phyloP scores from a whole-genome alignment of 2,329 filamentous ascomycete species.

The Pyrenophora teres region DNA sequence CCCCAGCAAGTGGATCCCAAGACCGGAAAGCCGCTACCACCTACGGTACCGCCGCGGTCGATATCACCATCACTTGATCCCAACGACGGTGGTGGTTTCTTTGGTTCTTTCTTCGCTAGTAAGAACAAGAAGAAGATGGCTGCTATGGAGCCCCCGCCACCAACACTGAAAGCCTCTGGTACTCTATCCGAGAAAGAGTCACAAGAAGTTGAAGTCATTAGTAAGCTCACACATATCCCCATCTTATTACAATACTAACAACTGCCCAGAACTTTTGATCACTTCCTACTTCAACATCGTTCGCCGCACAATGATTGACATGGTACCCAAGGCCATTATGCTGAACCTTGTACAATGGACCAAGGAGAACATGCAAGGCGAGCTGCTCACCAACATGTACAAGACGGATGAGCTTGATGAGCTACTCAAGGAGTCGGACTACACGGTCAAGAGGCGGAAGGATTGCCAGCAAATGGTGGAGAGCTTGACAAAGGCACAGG shows the following conservation, averaged over 20 bases:
- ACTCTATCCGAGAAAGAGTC: constrained; percentile 91
- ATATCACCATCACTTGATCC: constrained; percentile 73
- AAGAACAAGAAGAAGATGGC: constrained; percentile 99
- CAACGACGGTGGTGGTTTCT: constrained; percentile 76
- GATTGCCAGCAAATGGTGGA: constrained; percentile 99
- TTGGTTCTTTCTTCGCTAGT: constrained; percentile 96
- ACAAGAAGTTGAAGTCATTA: constrained; percentile 98
- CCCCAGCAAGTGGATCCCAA: constrained; percentile 97
- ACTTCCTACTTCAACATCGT: constrained; percentile 98
- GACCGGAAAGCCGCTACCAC: constrained; percentile 89
- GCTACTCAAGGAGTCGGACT: constrained; percentile 96
- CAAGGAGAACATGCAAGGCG: constrained; percentile 98
- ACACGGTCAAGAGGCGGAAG: constrained; percentile 91
- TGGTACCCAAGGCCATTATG: constrained; percentile 99
- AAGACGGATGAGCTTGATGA: constrained; percentile 87
- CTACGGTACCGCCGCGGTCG: constrained; percentile 69
- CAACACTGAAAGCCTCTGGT: constrained; percentile 90
- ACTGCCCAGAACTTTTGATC: constrained; percentile 78
- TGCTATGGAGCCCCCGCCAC: constrained; percentile 96
- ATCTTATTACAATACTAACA: constrained; percentile 21
- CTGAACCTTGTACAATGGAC: constrained; percentile 92
- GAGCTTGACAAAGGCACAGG: constrained; percentile 82
- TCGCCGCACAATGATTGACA: constrained; percentile 97
- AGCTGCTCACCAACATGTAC: constrained; percentile 98
- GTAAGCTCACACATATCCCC: constrained; percentile 57